phyloP scores from a whole-genome alignment of 495 filamentous ascomycete species.

The Penicillium parvum region DNA sequence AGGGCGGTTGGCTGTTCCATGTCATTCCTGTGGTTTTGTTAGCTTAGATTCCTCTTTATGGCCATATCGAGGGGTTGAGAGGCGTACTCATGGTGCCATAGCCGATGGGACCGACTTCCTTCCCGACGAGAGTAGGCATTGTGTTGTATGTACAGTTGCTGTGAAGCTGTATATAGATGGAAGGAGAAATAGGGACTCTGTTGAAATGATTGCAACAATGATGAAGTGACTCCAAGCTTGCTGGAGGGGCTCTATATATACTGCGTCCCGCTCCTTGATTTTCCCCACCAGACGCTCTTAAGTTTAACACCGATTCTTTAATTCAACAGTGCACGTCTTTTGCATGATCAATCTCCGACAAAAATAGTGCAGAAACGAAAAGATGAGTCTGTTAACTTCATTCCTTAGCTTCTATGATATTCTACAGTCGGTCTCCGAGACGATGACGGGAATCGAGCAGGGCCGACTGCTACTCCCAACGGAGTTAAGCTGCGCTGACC shows the following conservation, averaged over 20 bases:
- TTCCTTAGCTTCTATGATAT: too few relatives aligned
- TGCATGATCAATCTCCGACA: too few relatives aligned
- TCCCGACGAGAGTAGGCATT: constrained; percentile 42
- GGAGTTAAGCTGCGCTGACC: neutral
- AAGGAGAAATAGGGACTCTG: too few relatives aligned
- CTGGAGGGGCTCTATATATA: too few relatives aligned
- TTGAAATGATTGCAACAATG: too few relatives aligned
- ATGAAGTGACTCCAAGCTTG: neutral
- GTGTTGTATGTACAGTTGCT: neutral
- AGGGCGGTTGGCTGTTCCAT: constrained; percentile 57
- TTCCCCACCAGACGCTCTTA: too few relatives aligned
- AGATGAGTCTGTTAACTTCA: too few relatives aligned
- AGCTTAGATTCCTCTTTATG: neutral
- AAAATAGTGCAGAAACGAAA: too few relatives aligned
- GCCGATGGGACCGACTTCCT: constrained; percentile 42
- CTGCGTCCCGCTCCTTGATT: too few relatives aligned
- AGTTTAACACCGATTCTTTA: too few relatives aligned
- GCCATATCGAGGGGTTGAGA: neutral
- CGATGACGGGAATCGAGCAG: neutral
- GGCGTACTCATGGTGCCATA: constrained; percentile 45
- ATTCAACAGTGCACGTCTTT: too few relatives aligned
- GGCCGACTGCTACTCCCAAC: neutral
- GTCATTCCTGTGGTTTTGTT: constrained; percentile 55
- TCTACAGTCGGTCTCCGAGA: constrained; percentile 8
- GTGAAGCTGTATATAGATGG: too few relatives aligned